Evolutionary conservation across 352 stramenopile genomes (phyloP), one percentile per base, ranked within the genome.

Genomic region (Paralagenidium karlingii): DNA sequence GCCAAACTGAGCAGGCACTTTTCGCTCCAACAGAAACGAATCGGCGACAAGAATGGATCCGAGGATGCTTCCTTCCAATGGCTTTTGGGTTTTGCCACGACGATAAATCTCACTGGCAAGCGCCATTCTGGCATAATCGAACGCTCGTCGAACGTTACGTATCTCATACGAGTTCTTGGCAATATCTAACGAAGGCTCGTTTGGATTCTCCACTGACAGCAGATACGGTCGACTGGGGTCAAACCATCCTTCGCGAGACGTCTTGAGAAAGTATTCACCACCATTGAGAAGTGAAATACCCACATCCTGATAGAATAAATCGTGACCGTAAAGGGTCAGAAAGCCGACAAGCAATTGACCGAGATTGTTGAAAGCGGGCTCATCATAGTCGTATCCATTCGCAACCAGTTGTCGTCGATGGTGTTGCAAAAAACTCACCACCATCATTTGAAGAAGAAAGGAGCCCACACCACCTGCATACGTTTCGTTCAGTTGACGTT

Each of bases 381-480:
- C 75, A 11, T 78, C 61, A 32, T 81, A 58, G 28, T 71, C 45
- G 2, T 60, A 41, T 12, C 55, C 58, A n/a, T n/a, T n/a, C n/a
- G n/a, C n/a, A n/a, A n/a, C n/a, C 1, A 82, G 47, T 3, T 69
- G 50, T 8, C 78, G 66, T 16, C 82, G 66, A 29, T 89, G 50
- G 43, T 96, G 80, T 57, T 98, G 94, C 27, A 98, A 58, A 47
- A 95, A 97, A 47, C 81, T 94, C 6, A 98, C 59, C 43, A 97
- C 93, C 84, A 97, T 96, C 39, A 97, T 66, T 57, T 97, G 87
- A 27, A 96, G 47, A 50, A 97, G 46, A 48, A 96, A 97, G 7
- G 80, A 96, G 15, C 92, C 94, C 8, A 97, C 69, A 5, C 94
- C 94, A 9, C 94, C 94, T 10, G 69, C 77, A 43, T 95, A 98